Base-by-base conservation (phyloP, 2,329 filamentous ascomycete species). In the Tympanopsis confertula region DNA sequence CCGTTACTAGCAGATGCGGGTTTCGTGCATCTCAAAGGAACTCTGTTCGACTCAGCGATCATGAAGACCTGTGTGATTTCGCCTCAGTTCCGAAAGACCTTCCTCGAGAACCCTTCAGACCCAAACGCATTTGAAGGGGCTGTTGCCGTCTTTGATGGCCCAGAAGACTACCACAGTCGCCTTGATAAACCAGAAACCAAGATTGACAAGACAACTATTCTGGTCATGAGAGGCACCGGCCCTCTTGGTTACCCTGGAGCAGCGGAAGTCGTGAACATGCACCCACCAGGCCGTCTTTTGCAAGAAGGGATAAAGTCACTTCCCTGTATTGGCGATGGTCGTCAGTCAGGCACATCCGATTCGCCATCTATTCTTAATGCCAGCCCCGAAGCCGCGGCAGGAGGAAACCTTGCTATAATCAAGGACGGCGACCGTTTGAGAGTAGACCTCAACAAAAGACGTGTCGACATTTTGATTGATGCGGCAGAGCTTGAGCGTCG, bases 291-390 rank as follows among this genome's bases (percentile, higher is more conserved):
- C 19, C 53, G 58, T 37, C 54, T 69, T 4, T 45, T 69, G 32
- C 59, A 58, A 42, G 48, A 65, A 46, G 63, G 69, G 37, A 50
- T 71, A 41, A 48, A 57, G 43, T 55, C 65, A 35, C 50, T 73
- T 35, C 61, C 63, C 5, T 70, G 66, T 40, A 66, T 74, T 41
- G 69, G 69, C 5, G 69, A 74, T 45, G 69, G 69, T 1, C 54
- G 69, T 35, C 69, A 73, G 46, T 71, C 66, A 5, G 69, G 69
- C 20, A 74, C 69, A 3, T 72, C 68, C 3, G 68, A 64, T 0
- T 69, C 64, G 3, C 69, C 69, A 1, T 70, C 66, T 0, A 72
- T 74, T 37, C 51, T 73, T n/a, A 71, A 73, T 42, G 69, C 68
- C 2, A 68, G 62, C 33, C 69, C 69, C 5, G 69, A 74, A 49